phyloP scores from a whole-genome alignment of 108 stramenopile species.

The Schizochytrium sp. region DNA sequence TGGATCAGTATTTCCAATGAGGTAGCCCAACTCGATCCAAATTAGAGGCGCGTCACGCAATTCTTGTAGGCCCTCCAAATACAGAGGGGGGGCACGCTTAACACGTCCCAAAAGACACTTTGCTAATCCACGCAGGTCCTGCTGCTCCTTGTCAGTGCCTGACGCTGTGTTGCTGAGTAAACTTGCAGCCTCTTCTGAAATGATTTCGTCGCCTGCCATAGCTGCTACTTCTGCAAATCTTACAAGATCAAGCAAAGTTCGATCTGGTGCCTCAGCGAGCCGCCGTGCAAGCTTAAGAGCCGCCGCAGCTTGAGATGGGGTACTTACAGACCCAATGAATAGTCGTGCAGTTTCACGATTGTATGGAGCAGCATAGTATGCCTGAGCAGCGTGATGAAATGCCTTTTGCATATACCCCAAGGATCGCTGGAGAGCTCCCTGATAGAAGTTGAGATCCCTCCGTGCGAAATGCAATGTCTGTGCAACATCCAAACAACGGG shows the following conservation, averaged over 20 bases:
- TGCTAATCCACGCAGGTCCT: no score
- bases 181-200: not conserved
- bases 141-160: no score
- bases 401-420: not conserved
- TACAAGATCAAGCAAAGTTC: not conserved
- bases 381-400: not conserved
- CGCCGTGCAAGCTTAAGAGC: not conserved
- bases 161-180: not conserved
- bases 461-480: not conserved
- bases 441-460: not conserved
- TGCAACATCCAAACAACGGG: not conserved
- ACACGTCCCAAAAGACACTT: no score
- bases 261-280: not conserved
- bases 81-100: no score
- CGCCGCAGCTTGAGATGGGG: not conserved
- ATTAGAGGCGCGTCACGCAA: no score
- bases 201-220: not conserved
- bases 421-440: not conserved
- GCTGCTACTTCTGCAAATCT: not conserved
- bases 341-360: not conserved
- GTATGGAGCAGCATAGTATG: conserved; percentile 35
- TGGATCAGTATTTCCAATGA: not conserved
- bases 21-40: no score
- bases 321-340: not conserved
- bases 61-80: no score